phyloP scores from a whole-genome alignment of 2,329 filamentous ascomycete genomes.

The Berkeleyomyces rouxiae region DNA sequence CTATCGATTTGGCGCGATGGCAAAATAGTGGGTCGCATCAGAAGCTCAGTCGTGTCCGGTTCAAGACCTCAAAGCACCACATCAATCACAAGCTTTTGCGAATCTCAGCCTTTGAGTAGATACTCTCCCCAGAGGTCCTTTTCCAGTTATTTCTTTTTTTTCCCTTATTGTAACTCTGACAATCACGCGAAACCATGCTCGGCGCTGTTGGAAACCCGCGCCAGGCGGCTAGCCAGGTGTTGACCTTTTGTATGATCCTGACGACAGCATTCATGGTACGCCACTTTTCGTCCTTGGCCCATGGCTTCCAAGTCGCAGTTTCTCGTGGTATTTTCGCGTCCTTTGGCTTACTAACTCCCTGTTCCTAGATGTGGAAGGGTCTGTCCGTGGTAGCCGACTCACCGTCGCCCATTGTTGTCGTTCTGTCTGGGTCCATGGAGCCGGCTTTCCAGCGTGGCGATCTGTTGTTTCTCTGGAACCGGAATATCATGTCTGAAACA shows the following conservation, averaged over 20 bases:
- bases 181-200: conserved; percentile 36
- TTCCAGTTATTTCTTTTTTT: not conserved
- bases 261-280: conserved; percentile 78
- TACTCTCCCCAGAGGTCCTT: not conserved
- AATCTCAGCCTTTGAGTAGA: not conserved
- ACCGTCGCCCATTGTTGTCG: conserved; percentile 63
- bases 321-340: not conserved
- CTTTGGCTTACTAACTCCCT: not conserved
- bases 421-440: conserved; percentile 74
- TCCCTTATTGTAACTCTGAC: not conserved
- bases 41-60: not conserved
- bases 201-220: conserved; percentile 56
- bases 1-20: not conserved
- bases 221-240: conserved; percentile 62
- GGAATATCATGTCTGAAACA: conserved; percentile 40
- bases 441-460: conserved; percentile 68
- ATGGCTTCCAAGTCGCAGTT: not conserved
- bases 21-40: not conserved
- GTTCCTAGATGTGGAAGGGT: conserved; percentile 60
- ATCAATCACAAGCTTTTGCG: not conserved
- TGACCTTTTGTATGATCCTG: conserved; percentile 83
- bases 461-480: conserved; percentile 61
- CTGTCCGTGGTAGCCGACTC: conserved; percentile 64
- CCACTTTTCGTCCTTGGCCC: not conserved
- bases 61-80: not conserved